These are phyloP conservation scores for Starmera pachycereana DNA, from an alignment of 805 yeast species.

Conservation along the genomic window DNA sequence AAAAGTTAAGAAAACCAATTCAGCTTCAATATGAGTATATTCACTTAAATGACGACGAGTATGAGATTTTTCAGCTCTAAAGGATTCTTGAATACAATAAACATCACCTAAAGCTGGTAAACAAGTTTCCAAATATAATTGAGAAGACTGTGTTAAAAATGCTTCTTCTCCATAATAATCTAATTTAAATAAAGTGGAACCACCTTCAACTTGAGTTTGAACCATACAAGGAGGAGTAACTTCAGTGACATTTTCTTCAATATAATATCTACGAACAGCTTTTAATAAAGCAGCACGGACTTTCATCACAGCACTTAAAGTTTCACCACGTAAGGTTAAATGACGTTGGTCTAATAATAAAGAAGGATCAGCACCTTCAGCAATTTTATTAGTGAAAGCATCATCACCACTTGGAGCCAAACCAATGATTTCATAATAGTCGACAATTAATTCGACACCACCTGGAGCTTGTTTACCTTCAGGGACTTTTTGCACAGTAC, in stretches of 20 bases:
- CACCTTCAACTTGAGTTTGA: slow-evolving; percentile 99
- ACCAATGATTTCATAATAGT: slow-evolving; percentile 82
- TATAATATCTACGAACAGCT: slow-evolving; percentile 67
- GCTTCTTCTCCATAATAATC: slow-evolving; percentile 97
- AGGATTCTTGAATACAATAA: slow-evolving; percentile 94
- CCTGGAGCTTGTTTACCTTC: slow-evolving; percentile 98
- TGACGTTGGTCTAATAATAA: slow-evolving; percentile 91
- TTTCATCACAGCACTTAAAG: slow-evolving; percentile 84
- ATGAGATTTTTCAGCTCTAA: slow-evolving; percentile 98
- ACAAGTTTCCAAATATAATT: slow-evolving; percentile 92
- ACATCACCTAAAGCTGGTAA: slow-evolving; percentile 96
- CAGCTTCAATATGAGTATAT: slow-evolving; percentile 95
- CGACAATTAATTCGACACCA: slow-evolving; percentile 87
- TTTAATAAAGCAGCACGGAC: slow-evolving; percentile 77
- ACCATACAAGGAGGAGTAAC: slow-evolving; percentile 99
- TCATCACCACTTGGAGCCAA: slow-evolving; percentile 96
- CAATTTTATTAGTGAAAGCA: slow-evolving; percentile 87
- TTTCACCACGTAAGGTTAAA: slow-evolving; percentile 92
- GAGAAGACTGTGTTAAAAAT: slow-evolving; percentile 92
- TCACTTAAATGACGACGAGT: slow-evolving; percentile 97
- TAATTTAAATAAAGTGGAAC: slow-evolving; percentile 87
- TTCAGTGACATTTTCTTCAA: slow-evolving; percentile 68
- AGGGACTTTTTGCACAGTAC: slow-evolving; percentile 74
- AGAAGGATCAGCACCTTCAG: slow-evolving; percentile 90
- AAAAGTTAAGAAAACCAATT: slow-evolving; percentile 77